Percentiles rank a stretch among this genome's conserved stretches.
Evolutionary conservation across 208 protist genomes (phyloP).

Genomic region (Leishmania lainsoni): DNA sequence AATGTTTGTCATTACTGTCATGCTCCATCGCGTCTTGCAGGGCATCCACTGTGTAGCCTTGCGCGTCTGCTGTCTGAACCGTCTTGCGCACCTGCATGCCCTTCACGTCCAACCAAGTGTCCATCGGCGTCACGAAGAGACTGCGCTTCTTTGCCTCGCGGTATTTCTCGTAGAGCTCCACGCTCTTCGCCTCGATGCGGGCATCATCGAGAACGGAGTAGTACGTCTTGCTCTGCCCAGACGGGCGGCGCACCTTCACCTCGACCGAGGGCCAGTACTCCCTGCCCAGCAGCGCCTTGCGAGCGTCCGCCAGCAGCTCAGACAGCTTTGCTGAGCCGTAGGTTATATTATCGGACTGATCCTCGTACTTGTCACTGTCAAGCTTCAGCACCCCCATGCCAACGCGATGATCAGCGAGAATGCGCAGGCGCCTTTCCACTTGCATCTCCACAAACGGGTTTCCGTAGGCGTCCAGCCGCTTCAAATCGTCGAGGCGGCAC

Average conservation of each 20-base stretch:
- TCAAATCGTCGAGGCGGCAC: constrained; percentile 80
- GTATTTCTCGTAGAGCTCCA: constrained; percentile 82
- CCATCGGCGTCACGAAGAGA: constrained; percentile 89
- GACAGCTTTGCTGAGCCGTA: constrained; percentile 78
- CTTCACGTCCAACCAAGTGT: constrained; percentile 87
- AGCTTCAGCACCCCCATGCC: constrained; percentile 89
- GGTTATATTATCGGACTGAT: constrained; percentile 85
- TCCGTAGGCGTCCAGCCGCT: constrained; percentile 73
- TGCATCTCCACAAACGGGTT: constrained; percentile 85
- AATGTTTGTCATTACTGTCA: constrained; percentile 23
- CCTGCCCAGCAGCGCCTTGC: constrained; percentile 84
- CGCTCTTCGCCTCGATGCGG: constrained; percentile 78
- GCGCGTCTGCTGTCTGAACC: constrained; percentile 52
- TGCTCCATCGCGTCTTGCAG: constrained; percentile 51
- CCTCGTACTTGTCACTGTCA: constrained; percentile 91
- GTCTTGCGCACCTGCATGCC: constrained; percentile 77
- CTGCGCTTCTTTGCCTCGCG: constrained; percentile 89
- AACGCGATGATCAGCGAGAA: constrained; percentile 77
- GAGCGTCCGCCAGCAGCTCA: constrained; percentile 83
- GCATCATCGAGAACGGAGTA: constrained; percentile 88
- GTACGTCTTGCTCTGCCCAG: constrained; percentile 85
- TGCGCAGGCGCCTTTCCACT: constrained; percentile 83
- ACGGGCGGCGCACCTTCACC: constrained; percentile 86
- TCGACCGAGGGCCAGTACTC: constrained; percentile 92
- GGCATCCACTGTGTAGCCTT: constrained; percentile 81